Conservation (phyloP, 2,329 filamentous ascomycete genomes). For the Talaromyces sp. region DNA sequence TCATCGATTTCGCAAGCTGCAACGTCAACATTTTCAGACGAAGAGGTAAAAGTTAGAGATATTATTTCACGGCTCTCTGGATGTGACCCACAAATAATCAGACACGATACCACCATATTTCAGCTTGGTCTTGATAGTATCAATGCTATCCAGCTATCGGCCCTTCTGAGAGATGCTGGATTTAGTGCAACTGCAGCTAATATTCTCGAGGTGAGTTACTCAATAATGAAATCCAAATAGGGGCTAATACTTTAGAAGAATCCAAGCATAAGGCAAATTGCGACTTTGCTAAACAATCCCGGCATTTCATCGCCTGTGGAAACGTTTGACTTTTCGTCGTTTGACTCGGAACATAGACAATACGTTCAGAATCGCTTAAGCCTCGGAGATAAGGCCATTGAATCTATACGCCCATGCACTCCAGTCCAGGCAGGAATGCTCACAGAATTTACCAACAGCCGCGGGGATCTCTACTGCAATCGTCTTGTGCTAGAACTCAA, state of each 20-base stretch:
- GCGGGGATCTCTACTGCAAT: constrained; percentile 71
- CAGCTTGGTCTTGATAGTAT: constrained; percentile 90
- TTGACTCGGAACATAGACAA: constrained; percentile 42
- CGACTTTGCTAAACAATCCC: constrained; percentile 30
- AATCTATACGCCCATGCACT: constrained; percentile 70
- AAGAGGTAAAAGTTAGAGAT: constrained; percentile 51
- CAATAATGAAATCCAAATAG: neutral
- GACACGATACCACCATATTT: constrained; percentile 67
- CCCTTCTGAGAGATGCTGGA: constrained; percentile 57
- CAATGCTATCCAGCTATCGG: constrained; percentile 72
- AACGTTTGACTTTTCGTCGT: constrained; percentile 46
- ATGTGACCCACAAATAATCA: constrained; percentile 47
- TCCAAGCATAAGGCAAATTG: constrained; percentile 32
- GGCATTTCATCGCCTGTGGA: constrained; percentile 28
- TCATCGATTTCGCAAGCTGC: neutral
- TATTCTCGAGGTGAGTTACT: constrained; percentile 57
- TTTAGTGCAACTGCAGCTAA: constrained; percentile 62
- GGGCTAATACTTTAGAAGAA: constrained; percentile 20
- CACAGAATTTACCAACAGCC: constrained; percentile 64
- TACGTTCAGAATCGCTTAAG: constrained; percentile 25
- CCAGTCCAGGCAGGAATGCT: constrained; percentile 75
- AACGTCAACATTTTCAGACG: neutral
- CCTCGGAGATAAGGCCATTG: constrained; percentile 37
- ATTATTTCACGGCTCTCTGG: constrained; percentile 57
- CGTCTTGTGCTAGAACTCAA: constrained; percentile 54